These are phyloP conservation scores for Boletus sp. DNA, from an alignment of 1,284 basidiomycete species.

Conservation along the genomic window DNA sequence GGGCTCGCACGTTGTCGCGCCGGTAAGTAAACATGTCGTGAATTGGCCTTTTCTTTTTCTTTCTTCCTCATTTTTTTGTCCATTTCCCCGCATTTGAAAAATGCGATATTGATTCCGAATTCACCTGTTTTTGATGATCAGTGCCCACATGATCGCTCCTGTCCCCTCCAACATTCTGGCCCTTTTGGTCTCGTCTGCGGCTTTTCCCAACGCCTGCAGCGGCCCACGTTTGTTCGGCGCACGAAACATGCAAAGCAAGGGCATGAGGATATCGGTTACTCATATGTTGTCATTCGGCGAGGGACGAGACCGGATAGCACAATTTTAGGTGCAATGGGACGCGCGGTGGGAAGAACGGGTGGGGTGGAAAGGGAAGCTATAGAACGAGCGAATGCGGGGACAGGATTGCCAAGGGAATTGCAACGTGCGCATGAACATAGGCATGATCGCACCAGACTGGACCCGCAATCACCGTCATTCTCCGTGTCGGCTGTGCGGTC, in stretches of 20 bases:
- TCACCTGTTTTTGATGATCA: constrained; percentile 33
- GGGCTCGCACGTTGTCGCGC: constrained; percentile 80
- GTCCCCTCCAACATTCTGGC: constrained; percentile 67
- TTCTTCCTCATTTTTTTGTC: constrained; percentile 9
- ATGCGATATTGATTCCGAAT: constrained; percentile 6
- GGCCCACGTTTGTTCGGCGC: constrained; percentile 78
- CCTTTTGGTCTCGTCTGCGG: constrained; percentile 59
- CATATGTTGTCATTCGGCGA: constrained; percentile 86
- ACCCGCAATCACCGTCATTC: constrained; percentile 28
- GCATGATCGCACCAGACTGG: constrained; percentile 18
- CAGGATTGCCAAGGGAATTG: constrained; percentile 25
- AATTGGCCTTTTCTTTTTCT: constrained; percentile 6
- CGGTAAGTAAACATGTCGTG: constrained; percentile 47
- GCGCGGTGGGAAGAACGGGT: constrained; percentile 59
- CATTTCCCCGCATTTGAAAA: constrained; percentile 21
- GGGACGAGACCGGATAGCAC: constrained; percentile 58
- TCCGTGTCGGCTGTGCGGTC: constrained; percentile 13
- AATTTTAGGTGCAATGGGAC: constrained; percentile 26
- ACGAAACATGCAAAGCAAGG: constrained; percentile 84
- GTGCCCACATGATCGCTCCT: constrained; percentile 90
- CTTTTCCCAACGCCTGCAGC: constrained; percentile 84
- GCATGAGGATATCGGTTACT: constrained; percentile 85
- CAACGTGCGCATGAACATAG: constrained; percentile 18
- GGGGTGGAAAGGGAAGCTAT: constrained; percentile 47
- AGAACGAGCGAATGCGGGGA: constrained; percentile 24